These are phyloP conservation scores for Neohortaea acidophila DNA, from an alignment of 495 filamentous ascomycete genomes.

Conservation along the genomic window DNA sequence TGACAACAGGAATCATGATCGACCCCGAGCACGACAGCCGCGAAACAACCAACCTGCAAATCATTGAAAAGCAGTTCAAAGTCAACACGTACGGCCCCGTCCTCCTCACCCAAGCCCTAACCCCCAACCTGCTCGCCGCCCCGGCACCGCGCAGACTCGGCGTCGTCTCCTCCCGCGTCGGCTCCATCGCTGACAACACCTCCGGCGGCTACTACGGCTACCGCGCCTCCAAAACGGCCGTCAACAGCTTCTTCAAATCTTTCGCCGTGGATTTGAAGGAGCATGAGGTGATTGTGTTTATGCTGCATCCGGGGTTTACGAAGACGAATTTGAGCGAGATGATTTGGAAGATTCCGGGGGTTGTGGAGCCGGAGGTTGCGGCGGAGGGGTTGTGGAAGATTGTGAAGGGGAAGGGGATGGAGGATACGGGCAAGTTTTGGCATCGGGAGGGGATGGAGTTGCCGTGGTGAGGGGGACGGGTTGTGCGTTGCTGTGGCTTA, in stretches of 20 bases:
- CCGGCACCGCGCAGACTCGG: slow-evolving; percentile 13
- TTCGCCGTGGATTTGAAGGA: slow-evolving; percentile 27
- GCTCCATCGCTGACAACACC: slow-evolving; percentile 34
- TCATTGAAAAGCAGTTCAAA: slow-evolving; percentile 18
- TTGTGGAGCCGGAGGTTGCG: slow-evolving; percentile 28
- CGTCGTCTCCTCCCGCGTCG: slow-evolving; percentile 29
- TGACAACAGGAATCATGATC: slow-evolving; percentile 24
- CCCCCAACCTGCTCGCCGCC: slow-evolving; percentile 24
- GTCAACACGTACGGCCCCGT: slow-evolving; percentile 27
- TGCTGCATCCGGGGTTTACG: slow-evolving; percentile 30
- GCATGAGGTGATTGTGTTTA: slow-evolving; percentile 22
- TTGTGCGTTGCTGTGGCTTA: too few relatives aligned
- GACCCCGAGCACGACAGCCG: slow-evolving; percentile 19
- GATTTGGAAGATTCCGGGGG: slow-evolving; percentile 13
- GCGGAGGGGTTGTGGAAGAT: slow-evolving; percentile 27
- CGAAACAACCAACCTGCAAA: slow-evolving; percentile 8
- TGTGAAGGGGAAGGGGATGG: slow-evolving; percentile 21
- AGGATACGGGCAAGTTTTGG: slow-evolving; percentile 27
- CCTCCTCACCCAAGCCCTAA: slow-evolving; percentile 27
- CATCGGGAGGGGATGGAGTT: slow-evolving; percentile 27
- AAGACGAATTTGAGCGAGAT: slow-evolving; percentile 17
- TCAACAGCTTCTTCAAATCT: slow-evolving; percentile 29
- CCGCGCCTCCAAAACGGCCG: slow-evolving; percentile 50
- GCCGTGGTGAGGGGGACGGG: slow-evolving; percentile 21
- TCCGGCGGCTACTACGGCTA: slow-evolving; percentile 66